phyloP scores from a whole-genome alignment of 108 stramenopile genomes.

The Nannochloropsis oceanica region DNA sequence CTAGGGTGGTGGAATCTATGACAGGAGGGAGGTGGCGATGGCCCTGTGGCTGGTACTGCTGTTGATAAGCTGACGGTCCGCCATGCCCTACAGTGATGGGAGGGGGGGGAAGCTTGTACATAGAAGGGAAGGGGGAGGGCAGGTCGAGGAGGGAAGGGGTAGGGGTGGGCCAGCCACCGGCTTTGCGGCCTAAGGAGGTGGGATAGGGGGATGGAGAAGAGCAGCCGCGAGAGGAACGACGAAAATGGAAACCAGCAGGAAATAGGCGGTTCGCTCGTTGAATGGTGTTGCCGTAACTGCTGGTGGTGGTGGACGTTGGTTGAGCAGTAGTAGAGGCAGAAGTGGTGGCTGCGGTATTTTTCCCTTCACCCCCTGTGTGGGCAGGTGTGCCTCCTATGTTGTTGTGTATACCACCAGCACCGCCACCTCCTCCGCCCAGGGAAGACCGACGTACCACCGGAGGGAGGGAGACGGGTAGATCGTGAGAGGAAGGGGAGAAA shows the following conservation, averaged over 20 bases:
- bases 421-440: background rate
- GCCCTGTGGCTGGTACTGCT: background rate
- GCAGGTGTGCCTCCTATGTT: no score
- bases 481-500: background rate
- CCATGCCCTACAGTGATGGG: background rate
- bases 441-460: background rate
- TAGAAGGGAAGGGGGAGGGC: background rate
- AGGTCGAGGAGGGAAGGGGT: background rate
- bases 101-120: background rate
- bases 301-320: no score
- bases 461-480: background rate
- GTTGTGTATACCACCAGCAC: no score
- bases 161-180: background rate
- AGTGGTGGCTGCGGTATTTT: no score
- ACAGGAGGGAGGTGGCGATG: background rate
- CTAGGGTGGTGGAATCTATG: slow-evolving; percentile 1
- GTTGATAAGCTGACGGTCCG: background rate
- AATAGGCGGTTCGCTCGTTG: background rate
- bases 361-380: no score
- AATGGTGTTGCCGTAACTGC: background rate
- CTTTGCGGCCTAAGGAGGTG: background rate
- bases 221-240: background rate
- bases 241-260: background rate
- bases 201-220: background rate
- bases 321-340: no score